These are phyloP conservation scores for Neocallimastix lanati DNA, from an alignment of 192 early-diverging fungal species.

Conservation along the genomic window DNA sequence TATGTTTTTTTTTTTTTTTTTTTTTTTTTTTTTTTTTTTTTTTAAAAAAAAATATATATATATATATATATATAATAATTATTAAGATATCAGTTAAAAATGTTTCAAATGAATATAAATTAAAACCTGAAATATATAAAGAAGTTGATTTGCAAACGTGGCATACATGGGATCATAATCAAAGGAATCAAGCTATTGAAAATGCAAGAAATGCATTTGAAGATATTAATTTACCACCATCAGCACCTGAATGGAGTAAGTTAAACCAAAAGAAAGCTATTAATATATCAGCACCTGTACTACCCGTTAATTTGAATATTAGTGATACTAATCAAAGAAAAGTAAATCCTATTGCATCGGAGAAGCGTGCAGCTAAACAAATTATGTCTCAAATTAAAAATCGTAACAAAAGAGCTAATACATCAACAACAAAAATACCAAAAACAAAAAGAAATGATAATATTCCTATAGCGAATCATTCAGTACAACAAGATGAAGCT, in stretches of 20 bases:
- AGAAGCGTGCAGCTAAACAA: not conserved
- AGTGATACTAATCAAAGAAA: not conserved
- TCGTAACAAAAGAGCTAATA: not conserved
- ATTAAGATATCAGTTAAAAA: not conserved
- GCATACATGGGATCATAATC: not conserved
- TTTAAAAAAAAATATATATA: no score
- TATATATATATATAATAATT: no score
- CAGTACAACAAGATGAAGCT: not conserved
- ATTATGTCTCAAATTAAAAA: not conserved
- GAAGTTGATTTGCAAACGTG: not conserved
- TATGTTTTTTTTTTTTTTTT: no score
- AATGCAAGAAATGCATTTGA: not conserved
- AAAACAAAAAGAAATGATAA: not conserved
- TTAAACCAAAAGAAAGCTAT: not conserved
- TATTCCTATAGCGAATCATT: not conserved
- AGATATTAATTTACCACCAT: not conserved
- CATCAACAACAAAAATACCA: not conserved
- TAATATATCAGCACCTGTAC: not conserved
- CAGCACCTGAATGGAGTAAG: not conserved
- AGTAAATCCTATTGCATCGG: not conserved
- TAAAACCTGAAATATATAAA: not conserved
- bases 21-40: no score
- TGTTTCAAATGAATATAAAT: not conserved
- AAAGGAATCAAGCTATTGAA: not conserved
- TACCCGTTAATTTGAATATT: not conserved